Base-by-base conservation (phyloP, 768 basidiomycete species). In the Amanita molliuscula region DNA sequence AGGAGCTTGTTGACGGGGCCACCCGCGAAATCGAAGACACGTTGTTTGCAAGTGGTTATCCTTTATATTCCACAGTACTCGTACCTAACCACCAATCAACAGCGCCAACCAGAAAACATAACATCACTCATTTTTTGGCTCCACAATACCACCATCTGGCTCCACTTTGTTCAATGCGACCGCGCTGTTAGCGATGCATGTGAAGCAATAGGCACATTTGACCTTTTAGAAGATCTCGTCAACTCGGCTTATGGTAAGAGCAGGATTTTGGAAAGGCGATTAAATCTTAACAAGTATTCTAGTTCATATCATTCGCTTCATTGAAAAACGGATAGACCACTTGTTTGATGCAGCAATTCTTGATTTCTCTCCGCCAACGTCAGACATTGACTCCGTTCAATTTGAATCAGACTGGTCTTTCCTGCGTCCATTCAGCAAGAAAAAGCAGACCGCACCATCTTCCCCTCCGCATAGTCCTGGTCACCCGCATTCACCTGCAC, bases 341-440 rank as follows among this genome's bases (percentile, higher is more conserved):
- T 67, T 96, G 23, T 73, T 99, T 8, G 93, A 98, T 59, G 65
- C 77, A 1, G 78, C 88, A 0, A 67, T 98, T 44, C 74, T 99
- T 42, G 92, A 97, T 45, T 82, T 87, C 59, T 77, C 84, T 7
- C 77, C 90, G 0, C 71, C 82, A n/a, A 78, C 85, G 1, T 77
- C 79, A 3, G 84, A 87, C 57, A 81, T 91, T 48, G 88, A 88
- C 46, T 75, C 79, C 26, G 72, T 98, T 16, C 84, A 90, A 55
- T 99, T 97, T 59, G 94, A 98, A 65, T 92, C 90, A 4, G 96
- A 98, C 48, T 99, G 96, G 96, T 83, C 85, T 0, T 86, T 91
- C 61, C 67, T 90, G 16, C 77, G 87, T n/a, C 74, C 87, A 6
- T 85, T 90, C 57, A 71, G 70, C 21, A 64, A 70, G 26, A 84